Base-by-base conservation (phyloP, 2,329 filamentous ascomycete genomes). In the Knufia fluminis region DNA sequence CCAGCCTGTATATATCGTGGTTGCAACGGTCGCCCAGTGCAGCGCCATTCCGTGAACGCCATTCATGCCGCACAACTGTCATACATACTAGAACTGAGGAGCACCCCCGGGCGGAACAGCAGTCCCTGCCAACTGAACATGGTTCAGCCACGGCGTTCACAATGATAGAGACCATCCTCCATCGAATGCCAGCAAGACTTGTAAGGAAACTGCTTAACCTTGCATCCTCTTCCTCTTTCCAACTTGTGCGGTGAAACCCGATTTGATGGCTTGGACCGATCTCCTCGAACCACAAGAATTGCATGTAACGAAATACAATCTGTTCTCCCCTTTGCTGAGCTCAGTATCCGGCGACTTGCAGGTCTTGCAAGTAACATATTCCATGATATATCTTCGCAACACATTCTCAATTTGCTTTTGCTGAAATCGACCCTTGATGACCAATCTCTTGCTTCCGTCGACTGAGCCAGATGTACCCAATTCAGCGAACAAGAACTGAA, bases 341-440 rank as follows among this genome's bases (percentile, higher is more conserved):
- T 95, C 89, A 48, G 91, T 96, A 65, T 96, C 88, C 64, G 89
- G 87, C 23, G 86, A 90, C 66, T 90, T 82, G 77, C 92, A 98
- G 35, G 92, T 98, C 75, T 96, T 96, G 83, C 92, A 98, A 46
- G 91, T 96, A 56, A 98, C 91, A 49, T 55, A 77, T 81, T 68
- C 74, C 88, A 85, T 86, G 67, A 95, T 96, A 70, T 95, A 95
- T 76, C 91, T 86, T 73, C 91, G 79, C 66, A 97, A 72, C 47
- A 97, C 89, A 71, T 94, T 95, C 76, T 98, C 92, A 66, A 97
- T 90, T 76, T 97, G 91, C 75, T 96, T 96, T 75, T 97, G 91
- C 71, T 97, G 91, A 85, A 98, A 98, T 66, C 92, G 87, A 77
- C 92, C 92, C 79, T 95, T 96, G 79, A 98, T 98, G 66, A 98